Conservation (phyloP, 1,284 basidiomycete genomes). For the Pterula multifida region DNA sequence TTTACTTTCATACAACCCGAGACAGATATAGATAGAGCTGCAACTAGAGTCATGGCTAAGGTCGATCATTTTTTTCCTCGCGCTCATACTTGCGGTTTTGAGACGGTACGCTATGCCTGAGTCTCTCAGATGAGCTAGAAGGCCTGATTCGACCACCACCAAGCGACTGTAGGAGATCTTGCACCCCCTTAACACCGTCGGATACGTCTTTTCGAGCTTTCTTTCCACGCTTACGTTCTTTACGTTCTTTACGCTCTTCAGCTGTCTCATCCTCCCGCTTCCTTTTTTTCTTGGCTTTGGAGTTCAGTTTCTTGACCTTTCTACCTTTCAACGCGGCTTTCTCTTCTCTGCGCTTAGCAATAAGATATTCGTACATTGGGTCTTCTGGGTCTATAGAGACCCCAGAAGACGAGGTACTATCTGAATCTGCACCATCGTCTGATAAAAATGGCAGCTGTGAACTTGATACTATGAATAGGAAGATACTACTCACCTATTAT, state of each 20-base stretch:
- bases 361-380: conserved; percentile 90
- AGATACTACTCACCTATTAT: conserved; percentile 40
- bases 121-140: too few species aligned
- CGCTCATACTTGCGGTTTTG: too few species aligned
- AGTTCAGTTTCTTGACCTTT: conserved; percentile 40
- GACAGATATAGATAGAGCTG: too few species aligned
- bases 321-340: conserved; percentile 49
- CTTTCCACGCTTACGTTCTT: conserved; percentile 50
- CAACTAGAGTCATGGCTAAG: neutral
- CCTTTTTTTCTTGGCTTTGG: conserved; percentile 21
- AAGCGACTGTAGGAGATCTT: conserved; percentile 25
- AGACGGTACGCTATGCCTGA: too few species aligned
- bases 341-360: conserved; percentile 57
- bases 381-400: conserved; percentile 87
- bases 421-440: conserved; percentile 45
- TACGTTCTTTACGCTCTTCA: conserved; percentile 61
- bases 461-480: neutral
- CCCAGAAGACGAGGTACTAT: conserved; percentile 53
- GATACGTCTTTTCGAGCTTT: conserved; percentile 21
- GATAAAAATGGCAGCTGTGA: conserved; percentile 2
- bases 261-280: conserved; percentile 52
- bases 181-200: conserved; percentile 39
- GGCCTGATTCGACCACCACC: neutral
- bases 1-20: too few species aligned
- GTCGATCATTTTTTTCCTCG: too few species aligned